Evolutionary conservation across 2,329 filamentous ascomycete genomes (phyloP).

Genomic region (Fusarium phyllophilum): DNA sequence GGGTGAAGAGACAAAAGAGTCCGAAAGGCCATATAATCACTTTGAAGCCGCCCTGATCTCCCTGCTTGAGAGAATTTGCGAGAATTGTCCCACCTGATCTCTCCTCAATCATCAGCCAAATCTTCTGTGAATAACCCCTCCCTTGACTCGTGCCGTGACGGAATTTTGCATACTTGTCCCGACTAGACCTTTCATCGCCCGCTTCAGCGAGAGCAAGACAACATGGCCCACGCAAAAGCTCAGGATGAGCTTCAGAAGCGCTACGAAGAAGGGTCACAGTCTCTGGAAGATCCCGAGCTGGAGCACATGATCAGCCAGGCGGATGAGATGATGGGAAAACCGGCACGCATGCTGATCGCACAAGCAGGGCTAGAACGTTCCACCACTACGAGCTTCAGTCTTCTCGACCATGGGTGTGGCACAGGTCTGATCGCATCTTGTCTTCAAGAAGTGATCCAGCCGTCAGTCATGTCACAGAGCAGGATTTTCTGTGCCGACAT

Average conservation of each 20-base stretch:
- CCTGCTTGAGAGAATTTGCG: background rate
- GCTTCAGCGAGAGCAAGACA: background rate
- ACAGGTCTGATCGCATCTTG: background rate
- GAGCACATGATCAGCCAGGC: fast-evolving
- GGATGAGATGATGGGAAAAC: background rate
- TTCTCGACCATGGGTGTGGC: background rate
- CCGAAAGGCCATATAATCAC: background rate
- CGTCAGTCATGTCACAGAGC: fast-evolving
- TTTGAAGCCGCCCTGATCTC: background rate
- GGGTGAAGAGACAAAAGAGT: background rate
- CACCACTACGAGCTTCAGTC: background rate
- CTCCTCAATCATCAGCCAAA: background rate
- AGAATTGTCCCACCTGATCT: background rate
- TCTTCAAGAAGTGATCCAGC: fast-evolving
- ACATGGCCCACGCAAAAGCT: background rate
- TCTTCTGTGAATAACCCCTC: background rate
- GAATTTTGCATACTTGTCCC: background rate
- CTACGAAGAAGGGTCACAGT: background rate
- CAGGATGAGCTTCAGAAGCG: background rate
- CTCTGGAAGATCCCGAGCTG: background rate
- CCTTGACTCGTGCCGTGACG: fast-evolving
- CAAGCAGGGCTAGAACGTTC: background rate
- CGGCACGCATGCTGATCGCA: background rate
- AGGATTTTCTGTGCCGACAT: fast-evolving
- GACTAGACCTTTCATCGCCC: background rate